Base-by-base conservation (phyloP, 179 eudicot genomes). In the Beta corolliflora region DNA sequence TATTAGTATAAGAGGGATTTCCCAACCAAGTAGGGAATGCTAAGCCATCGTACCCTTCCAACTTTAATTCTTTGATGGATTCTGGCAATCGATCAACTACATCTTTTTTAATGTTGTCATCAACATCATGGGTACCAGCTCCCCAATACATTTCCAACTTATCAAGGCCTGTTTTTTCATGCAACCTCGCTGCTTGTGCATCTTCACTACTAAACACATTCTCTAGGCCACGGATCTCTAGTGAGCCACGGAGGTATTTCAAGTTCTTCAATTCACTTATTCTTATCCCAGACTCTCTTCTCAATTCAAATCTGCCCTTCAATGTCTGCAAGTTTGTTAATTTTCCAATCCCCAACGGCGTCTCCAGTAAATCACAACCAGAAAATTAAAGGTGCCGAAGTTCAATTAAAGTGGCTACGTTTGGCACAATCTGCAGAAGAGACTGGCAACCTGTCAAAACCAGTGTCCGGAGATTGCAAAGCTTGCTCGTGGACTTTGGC, bases 21-120 rank as follows among this genome's bases (percentile, higher is more conserved):
- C 79, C 79, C 31, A 76, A 60, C 71, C 79, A 76, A 13, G 65
- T 5, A 18, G 79, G 79, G 58, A 76, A 76, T 25, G 52, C 3
- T 45, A 14, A 15, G 29, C 36, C 79, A 41, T 41, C 12, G 25
- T 76, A 76, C 15, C 52, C 23, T 25, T 41, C 11, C 3, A 76
- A 45, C 44, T 14, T n/a, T 18, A 44, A 25, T 23, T 9, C 36
- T 76, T 63, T 45, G 56, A 76, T 12, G 31, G 55, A 60, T 61
- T 18, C 23, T 11, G n/a, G 79, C 19, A 76, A 58, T 13, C 45
- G 44, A 6, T 76, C 19, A 15, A 63, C n/a, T 16, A 76, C 71
- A 36, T 66, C 29, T 25, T 18, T 53, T 61, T 76, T 18, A 14
- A 60, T 11, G 10, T 15, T 63, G 45, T 76, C 70, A 60, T 76